Conservation (phyloP, 805 yeast genomes). For the Candida silvicultrix region DNA sequence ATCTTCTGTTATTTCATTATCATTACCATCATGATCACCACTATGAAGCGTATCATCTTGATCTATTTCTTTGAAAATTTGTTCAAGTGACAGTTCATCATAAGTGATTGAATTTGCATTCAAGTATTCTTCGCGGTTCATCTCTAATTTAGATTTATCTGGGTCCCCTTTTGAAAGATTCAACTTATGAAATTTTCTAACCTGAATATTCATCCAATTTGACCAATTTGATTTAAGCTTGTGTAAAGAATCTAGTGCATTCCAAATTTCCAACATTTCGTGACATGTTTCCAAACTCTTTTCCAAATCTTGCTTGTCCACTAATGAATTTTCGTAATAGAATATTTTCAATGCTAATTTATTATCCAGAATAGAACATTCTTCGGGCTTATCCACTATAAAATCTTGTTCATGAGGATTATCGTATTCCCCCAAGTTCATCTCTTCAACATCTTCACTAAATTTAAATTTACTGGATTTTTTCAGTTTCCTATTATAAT, state of each 20-base stretch:
- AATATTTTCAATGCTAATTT: constrained; percentile 8
- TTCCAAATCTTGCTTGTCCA: neutral
- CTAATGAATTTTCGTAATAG: constrained; percentile 5
- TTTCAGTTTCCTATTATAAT: no score
- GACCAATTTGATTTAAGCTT: neutral
- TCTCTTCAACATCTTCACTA: neutral
- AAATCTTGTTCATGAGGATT: neutral
- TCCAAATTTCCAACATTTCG: neutral
- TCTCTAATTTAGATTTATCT: no score
- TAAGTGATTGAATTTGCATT: no score
- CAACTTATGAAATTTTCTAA: no score
- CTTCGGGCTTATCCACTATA: constrained; percentile 5
- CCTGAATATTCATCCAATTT: neutral
- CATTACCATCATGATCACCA: neutral
- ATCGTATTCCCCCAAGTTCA: neutral
- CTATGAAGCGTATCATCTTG: neutral
- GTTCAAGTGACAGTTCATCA: neutral
- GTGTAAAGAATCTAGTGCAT: neutral
- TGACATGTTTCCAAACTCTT: neutral
- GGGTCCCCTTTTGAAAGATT: no score
- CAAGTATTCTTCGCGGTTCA: no score
- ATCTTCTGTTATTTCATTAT: neutral
- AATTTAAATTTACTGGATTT: no score
- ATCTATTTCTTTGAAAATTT: neutral
- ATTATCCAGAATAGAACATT: constrained; percentile 11